These are phyloP conservation scores for Colletotrichum scovillei DNA, from an alignment of 2,329 filamentous ascomycete species.

Conservation along the genomic window DNA sequence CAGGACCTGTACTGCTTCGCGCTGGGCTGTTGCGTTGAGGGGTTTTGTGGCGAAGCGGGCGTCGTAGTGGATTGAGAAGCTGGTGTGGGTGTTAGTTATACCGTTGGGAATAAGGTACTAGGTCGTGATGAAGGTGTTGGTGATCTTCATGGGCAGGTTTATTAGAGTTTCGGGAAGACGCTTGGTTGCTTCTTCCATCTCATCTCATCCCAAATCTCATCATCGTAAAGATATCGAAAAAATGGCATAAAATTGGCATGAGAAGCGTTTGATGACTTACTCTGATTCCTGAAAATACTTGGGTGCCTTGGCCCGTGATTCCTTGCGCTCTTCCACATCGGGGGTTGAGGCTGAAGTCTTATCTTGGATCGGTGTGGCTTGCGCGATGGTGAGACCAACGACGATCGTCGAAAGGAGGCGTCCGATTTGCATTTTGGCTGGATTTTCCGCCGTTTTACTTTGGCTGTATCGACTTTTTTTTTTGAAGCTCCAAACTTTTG, in stretches of 20 bases:
- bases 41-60: constrained; percentile 50
- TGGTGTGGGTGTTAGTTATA: constrained; percentile 8
- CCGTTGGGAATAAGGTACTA: background rate
- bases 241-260: background rate
- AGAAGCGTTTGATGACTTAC: background rate
- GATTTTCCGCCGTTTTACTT: background rate
- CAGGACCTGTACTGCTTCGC: constrained; percentile 72
- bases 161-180: background rate
- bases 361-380: constrained; percentile 22
- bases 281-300: constrained; percentile 24
- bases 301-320: background rate
- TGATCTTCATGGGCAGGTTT: background rate
- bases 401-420: constrained; percentile 14
- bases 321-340: background rate
- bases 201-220: background rate
- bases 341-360: background rate
- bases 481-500: background rate
- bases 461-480: background rate
- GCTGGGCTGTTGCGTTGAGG: constrained; percentile 66
- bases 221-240: background rate
- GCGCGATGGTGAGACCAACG: constrained; percentile 14
- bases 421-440: constrained; percentile 20
- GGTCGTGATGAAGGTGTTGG: background rate
- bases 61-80: constrained; percentile 50
- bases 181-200: background rate